phyloP scores from a whole-genome alignment of 495 filamentous ascomycete genomes.

The Podospora conica region DNA sequence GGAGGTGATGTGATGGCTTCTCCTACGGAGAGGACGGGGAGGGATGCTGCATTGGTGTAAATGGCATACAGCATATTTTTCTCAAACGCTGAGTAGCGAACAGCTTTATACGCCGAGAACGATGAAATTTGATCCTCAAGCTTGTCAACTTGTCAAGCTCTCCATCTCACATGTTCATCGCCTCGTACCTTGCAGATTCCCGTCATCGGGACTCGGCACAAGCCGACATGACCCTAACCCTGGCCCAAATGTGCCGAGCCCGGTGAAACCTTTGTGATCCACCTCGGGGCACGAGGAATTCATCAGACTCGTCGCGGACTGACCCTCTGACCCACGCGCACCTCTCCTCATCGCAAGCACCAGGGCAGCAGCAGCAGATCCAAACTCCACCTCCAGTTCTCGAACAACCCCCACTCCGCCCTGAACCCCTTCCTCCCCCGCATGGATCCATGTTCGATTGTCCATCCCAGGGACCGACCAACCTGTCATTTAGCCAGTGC shows the following conservation, averaged over 20 bases:
- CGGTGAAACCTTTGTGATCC: background rate
- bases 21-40: background rate
- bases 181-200: background rate
- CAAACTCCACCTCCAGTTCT: background rate
- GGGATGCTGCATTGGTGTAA: conserved; percentile 13
- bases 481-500: background rate
- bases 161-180: background rate
- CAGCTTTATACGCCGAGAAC: background rate
- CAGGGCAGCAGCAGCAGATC: background rate
- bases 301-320: background rate
- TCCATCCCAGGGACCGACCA: background rate
- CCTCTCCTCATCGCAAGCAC: background rate
- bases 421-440: background rate
- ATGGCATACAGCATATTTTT: conserved; percentile 12
- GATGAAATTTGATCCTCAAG: background rate
- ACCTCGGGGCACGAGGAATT: background rate
- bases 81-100: background rate
- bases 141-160: background rate
- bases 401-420: background rate
- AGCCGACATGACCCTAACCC: background rate
- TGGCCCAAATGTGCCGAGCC: background rate
- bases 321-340: background rate
- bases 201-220: background rate
- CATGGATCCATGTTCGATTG: conserved; percentile 4
- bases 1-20: background rate